phyloP scores from a whole-genome alignment of 352 stramenopile genomes.

The Phytophthora colocasiae region DNA sequence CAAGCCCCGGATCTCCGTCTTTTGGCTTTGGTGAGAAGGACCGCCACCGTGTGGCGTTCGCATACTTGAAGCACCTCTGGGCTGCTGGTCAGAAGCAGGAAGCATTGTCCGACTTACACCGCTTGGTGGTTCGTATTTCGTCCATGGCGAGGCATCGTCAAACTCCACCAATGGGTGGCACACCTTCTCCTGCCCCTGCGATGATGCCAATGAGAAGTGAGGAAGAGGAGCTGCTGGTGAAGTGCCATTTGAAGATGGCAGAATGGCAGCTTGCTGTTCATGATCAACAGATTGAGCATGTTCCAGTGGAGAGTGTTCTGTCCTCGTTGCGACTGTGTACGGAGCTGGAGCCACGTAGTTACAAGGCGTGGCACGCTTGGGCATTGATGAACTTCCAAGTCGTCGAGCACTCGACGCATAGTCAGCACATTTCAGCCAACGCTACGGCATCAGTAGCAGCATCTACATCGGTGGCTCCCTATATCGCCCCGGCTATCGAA shows the following conservation, averaged over 20 bases:
- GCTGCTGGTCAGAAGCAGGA: constrained; percentile 88
- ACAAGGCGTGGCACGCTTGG: constrained; percentile 97
- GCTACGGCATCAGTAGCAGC: constrained; percentile 27
- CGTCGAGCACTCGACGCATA: constrained; percentile 88
- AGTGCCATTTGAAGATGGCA: constrained; percentile 84
- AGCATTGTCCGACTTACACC: constrained; percentile 86
- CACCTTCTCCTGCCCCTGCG: constrained; percentile 32
- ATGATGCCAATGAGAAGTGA: constrained; percentile 47
- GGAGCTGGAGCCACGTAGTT: constrained; percentile 72
- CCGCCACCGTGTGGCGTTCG: constrained; percentile 93
- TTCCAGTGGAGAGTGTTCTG: constrained; percentile 78
- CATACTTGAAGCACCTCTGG: constrained; percentile 96
- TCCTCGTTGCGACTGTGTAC: constrained; percentile 73
- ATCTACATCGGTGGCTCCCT: constrained; percentile 48
- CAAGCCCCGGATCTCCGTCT: constrained; percentile 55
- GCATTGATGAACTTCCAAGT: constrained; percentile 97
- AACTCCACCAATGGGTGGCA: constrained; percentile 13
- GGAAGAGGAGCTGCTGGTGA: constrained; percentile 81
- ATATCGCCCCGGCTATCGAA: constrained; percentile 76
- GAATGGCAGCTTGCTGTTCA: constrained; percentile 89
- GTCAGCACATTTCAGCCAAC: constrained; percentile 46
- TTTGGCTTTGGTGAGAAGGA: constrained; percentile 90
- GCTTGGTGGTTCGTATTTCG: constrained; percentile 82
- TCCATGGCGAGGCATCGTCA: constrained; percentile 42
- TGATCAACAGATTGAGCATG: constrained; percentile 80